Percentiles rank a stretch among this genome's conserved stretches.
Conservation (phyloP, 1,139 yeast genomes). For the Taphrina populina region DNA sequence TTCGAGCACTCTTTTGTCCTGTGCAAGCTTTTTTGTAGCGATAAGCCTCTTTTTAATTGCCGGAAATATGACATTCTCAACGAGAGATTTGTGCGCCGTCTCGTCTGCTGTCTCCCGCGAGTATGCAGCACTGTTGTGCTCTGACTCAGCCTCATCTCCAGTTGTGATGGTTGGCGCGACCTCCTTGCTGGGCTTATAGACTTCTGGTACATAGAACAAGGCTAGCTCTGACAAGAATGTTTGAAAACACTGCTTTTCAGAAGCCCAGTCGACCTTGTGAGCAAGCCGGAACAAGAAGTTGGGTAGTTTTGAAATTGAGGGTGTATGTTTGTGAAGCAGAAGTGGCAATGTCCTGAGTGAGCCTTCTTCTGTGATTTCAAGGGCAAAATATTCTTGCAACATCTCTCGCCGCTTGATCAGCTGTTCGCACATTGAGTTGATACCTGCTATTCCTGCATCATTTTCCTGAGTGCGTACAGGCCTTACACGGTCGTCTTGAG, state of each 20-base stretch:
- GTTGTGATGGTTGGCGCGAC: neutral
- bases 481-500: conserved; percentile 40
- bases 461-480: neutral
- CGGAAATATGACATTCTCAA: conserved; percentile 69
- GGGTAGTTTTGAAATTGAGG: conserved; percentile 65
- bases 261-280: conserved; percentile 58
- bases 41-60: conserved; percentile 61
- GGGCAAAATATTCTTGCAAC: conserved; percentile 75
- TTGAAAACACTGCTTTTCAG: conserved; percentile 65
- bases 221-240: conserved; percentile 70
- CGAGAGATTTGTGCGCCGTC: conserved; percentile 42
- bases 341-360: conserved; percentile 61
- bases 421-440: too few species aligned
- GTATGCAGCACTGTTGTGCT: neutral
- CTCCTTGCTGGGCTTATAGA: conserved; percentile 45
- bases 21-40: conserved; percentile 57
- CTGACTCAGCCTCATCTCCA: neutral
- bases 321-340: conserved; percentile 61
- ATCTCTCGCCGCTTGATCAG: conserved; percentile 60
- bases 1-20: conserved; percentile 59
- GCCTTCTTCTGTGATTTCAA: conserved; percentile 49
- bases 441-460: neutral
- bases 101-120: conserved; percentile 35
- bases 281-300: conserved; percentile 65
- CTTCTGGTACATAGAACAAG: conserved; percentile 68